Evolutionary conservation across 495 filamentous ascomycete species (phyloP).

Genomic region (Penicillium samsonianum): DNA sequence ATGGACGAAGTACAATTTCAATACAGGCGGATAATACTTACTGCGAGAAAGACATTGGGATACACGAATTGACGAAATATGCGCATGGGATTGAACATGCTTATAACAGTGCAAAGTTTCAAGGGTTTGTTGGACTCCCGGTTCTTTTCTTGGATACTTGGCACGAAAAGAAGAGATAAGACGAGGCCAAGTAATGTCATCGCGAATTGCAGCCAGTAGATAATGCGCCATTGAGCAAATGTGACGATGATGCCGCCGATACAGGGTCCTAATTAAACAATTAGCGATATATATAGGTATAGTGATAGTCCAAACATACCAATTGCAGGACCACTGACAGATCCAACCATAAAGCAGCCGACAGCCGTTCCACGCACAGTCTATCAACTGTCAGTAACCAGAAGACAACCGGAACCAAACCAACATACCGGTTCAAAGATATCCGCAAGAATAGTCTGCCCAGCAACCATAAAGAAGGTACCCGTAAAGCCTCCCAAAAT

Average conservation of each 20-base stretch:
- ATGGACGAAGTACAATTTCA: background rate
- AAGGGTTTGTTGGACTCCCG: conserved; percentile 1
- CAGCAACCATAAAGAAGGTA: conserved; percentile 50
- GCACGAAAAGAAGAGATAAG: conserved; percentile 43
- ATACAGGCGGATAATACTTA: conserved; percentile 19
- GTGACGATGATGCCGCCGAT: conserved; percentile 57
- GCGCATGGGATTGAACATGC: conserved; percentile 43
- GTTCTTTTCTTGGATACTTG: conserved; percentile 30
- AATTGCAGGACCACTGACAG: conserved; percentile 57
- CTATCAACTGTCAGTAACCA: conserved; percentile 27
- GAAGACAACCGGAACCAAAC: background rate
- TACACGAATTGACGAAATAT: conserved; percentile 39
- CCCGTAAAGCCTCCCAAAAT: conserved; percentile 45
- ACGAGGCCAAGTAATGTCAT: conserved; percentile 46
- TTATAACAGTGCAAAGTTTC: conserved; percentile 18
- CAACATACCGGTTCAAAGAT: conserved; percentile 47
- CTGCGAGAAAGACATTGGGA: conserved; percentile 45
- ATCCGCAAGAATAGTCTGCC: conserved; percentile 50
- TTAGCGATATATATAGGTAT: background rate
- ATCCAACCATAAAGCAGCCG: conserved; percentile 56
- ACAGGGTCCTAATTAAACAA: conserved; percentile 39
- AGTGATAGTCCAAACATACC: conserved; percentile 37
- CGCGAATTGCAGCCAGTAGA: conserved; percentile 60
- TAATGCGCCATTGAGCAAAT: conserved; percentile 55
- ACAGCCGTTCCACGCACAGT: conserved; percentile 55